Conservation (phyloP, 129 eudicot species). For the Flaveria sonorensis region DNA sequence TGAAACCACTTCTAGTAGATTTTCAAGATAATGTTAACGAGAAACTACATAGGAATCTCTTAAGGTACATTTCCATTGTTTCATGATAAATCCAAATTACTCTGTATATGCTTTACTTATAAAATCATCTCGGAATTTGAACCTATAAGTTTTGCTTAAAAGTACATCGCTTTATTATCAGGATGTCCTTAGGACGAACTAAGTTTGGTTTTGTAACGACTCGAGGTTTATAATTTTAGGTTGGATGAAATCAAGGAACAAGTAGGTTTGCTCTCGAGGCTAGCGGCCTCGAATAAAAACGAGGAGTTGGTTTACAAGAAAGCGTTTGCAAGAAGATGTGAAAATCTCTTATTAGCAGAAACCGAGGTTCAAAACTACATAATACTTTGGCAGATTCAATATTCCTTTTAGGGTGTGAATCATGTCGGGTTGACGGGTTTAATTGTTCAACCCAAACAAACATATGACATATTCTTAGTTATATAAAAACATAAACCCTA, state of each 20-base stretch:
- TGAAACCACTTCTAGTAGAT: not conserved
- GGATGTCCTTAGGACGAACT: not conserved
- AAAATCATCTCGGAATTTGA: no score
- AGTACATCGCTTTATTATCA: no score
- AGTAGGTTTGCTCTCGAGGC: not conserved
- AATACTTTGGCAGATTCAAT: not conserved
- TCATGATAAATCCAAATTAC: not conserved
- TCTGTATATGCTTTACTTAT: no score
- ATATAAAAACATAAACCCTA: no score
- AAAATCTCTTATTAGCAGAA: constrained; percentile 66
- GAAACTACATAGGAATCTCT: not conserved
- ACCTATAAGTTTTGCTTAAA: no score
- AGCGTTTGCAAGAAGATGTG: constrained; percentile 61
- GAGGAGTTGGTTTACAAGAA: constrained; percentile 53
- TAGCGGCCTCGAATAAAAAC: not conserved
- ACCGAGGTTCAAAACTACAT: constrained; percentile 49
- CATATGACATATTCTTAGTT: no score
- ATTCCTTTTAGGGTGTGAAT: not conserved
- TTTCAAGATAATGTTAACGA: not conserved
- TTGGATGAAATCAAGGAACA: not conserved
- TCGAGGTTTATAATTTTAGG: not conserved
- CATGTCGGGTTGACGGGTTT: no score
- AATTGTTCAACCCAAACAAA: no score
- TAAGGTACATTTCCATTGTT: not conserved
- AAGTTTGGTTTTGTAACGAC: not conserved